Base-by-base conservation (phyloP, 208 protist species). In the Wallacemonas sp. region DNA sequence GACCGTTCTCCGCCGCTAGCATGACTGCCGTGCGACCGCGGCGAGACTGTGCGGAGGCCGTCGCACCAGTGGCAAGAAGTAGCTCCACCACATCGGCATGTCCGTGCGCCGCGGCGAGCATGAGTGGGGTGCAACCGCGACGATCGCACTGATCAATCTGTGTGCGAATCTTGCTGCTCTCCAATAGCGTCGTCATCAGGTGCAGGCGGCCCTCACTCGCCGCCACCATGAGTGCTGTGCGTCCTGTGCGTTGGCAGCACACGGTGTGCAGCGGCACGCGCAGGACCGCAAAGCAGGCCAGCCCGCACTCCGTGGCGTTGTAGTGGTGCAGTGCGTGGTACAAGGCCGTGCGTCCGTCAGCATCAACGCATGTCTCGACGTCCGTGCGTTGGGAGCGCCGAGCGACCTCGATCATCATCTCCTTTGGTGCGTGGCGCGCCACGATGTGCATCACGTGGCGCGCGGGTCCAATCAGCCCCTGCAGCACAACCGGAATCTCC, bases 181-280 rank as follows among this genome's bases (percentile, higher is more conserved):
- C 67, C 21, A 91, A 62, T 15, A 94, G 73, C 37, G 37, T 34
- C n/a, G 68, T 63, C 2, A 89, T 76, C 0, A 80, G 21, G 4
- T 38, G 37, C 46, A 79, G 37, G 41, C 71, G 38, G 5, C 89
- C 89, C 21, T 60, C 36, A 36, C 60, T 58, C 21, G 76, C 74
- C 27, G 85, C 83, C 45, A 90, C 73, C 85, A 92, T 91, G 36
- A 94, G 76, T 17, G 83, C 79, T 19, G 89, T 94, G 41, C 86
- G 89, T 21, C 55, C 53, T 22, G 71, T 65, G 17, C 61, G 55
- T 27, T 55, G 75, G 68, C 75, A 73, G 67, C 89, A 94, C 17
- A 58, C 66, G 2, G 62, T 42, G 36, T 62, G 68, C 45, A 83
- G 54, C 8, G 83, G 81, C 30, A 94, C 50, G 36, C 76, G 74